Evolutionary conservation across 768 basidiomycete species (phyloP).

Genomic region (Thelephora aurantiotincta): DNA sequence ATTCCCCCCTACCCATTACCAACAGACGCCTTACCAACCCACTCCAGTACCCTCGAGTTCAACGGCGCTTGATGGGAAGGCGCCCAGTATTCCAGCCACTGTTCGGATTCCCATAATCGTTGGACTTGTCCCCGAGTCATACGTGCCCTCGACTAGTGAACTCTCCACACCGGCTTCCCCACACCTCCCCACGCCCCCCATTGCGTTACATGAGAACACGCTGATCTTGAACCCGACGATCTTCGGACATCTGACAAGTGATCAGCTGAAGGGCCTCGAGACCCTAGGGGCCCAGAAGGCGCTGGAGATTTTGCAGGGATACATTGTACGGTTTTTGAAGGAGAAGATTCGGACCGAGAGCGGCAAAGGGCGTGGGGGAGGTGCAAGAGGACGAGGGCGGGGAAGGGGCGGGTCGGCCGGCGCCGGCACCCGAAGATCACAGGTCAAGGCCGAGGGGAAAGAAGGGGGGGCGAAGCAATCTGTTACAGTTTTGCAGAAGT

Average conservation of each 20-base stretch:
- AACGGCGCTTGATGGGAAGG: background rate
- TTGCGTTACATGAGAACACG: constrained; percentile 74
- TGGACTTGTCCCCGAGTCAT: constrained; percentile 53
- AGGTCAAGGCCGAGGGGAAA: constrained; percentile 11
- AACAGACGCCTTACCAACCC: background rate
- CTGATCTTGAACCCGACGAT: constrained; percentile 77
- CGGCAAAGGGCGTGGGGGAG: constrained; percentile 15
- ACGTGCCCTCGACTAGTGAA: constrained; percentile 31
- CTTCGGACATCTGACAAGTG: constrained; percentile 62
- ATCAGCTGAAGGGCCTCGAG: constrained; percentile 65
- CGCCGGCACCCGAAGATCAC: constrained; percentile 4
- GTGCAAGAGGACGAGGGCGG: constrained; percentile 27
- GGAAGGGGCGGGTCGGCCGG: constrained; percentile 21
- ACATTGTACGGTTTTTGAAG: constrained; percentile 78
- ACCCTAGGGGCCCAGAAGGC: constrained; percentile 73
- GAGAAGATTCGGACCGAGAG: constrained; percentile 41
- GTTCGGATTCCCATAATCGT: constrained; percentile 70
- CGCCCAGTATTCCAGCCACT: constrained; percentile 17
- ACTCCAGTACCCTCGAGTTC: constrained; percentile 1
- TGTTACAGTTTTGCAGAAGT: too few relatives aligned
- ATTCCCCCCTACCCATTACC: constrained; percentile 10
- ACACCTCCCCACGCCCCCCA: constrained; percentile 31
- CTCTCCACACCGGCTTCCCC: constrained; percentile 24
- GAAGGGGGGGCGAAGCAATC: background rate
- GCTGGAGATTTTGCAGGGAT: constrained; percentile 64